phyloP scores from a whole-genome alignment of 352 stramenopile species.

The Phytophthora vignae region DNA sequence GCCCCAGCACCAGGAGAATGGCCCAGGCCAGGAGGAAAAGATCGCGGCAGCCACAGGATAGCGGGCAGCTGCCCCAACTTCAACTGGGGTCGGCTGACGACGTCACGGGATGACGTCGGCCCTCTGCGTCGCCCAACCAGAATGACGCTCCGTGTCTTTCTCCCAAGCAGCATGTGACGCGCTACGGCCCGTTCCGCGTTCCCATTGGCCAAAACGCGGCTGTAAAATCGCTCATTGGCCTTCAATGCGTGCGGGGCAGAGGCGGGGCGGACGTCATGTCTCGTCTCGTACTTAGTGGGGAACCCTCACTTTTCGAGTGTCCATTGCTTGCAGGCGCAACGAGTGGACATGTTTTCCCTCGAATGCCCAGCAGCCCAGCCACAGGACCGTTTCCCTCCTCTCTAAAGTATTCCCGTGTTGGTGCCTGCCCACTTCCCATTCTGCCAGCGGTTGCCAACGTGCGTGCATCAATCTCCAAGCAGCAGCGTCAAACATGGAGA shows the following conservation, averaged over 20 bases:
- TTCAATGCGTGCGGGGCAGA: not conserved
- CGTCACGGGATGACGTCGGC: conserved; percentile 31
- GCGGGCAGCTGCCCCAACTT: conserved; percentile 12
- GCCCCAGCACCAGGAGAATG: not conserved
- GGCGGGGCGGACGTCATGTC: conserved; percentile 30
- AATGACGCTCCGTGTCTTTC: conserved; percentile 38
- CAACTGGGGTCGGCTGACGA: conserved; percentile 16
- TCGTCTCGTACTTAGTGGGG: conserved; percentile 29
- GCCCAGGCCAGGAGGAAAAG: not conserved
- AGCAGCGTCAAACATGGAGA: conserved; percentile 42
- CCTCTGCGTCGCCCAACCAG: conserved; percentile 3
- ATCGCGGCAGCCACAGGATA: not conserved
- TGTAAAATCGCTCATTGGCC: not conserved
- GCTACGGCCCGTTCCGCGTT: not conserved
- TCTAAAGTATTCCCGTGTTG: conserved; percentile 7
- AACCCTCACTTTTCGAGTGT: conserved; percentile 34
- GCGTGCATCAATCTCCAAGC: not conserved
- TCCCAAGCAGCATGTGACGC: conserved; percentile 30
- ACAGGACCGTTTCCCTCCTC: conserved; percentile 20
- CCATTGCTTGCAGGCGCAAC: conserved; percentile 16
- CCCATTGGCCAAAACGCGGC: conserved; percentile 19
- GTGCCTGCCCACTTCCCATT: conserved; percentile 26
- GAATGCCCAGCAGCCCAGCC: not conserved
- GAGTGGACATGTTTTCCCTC: conserved; percentile 35
- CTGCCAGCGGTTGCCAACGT: conserved; percentile 21